phyloP scores from a whole-genome alignment of 495 filamentous ascomycete genomes.

The Penicillium coffeae region DNA sequence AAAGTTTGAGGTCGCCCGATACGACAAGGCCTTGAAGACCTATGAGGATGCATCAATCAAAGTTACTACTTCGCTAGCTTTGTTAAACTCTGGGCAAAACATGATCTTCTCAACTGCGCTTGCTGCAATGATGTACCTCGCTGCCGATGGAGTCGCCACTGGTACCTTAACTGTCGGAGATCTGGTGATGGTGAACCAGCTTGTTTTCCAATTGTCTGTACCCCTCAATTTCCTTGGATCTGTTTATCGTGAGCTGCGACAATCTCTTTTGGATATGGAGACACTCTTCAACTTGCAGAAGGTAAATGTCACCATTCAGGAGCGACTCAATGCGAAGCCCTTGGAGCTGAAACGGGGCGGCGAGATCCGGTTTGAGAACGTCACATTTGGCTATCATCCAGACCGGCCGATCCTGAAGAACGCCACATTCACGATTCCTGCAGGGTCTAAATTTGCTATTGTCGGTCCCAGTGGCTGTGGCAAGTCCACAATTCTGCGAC shows the following conservation, averaged over 20 bases:
- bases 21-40: conserved; percentile 77
- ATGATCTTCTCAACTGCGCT: conserved; percentile 94
- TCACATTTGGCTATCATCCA: conserved; percentile 86
- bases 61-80: conserved; percentile 84
- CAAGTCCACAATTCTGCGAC: conserved; percentile 86
- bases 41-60: conserved; percentile 97
- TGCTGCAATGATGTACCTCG: conserved; percentile 98
- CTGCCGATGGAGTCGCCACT: conserved; percentile 77
- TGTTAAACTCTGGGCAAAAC: conserved; percentile 97
- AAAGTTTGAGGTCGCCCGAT: conserved; percentile 84
- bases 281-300: conserved; percentile 98
- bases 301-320: conserved; percentile 85
- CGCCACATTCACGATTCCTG: conserved; percentile 83
- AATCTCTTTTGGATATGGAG: conserved; percentile 96
- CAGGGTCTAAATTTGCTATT: conserved; percentile 91
- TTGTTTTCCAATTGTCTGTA: conserved; percentile 95
- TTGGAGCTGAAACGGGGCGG: conserved; percentile 71
- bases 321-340: conserved; percentile 65
- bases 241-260: conserved; percentile 91
- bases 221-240: conserved; percentile 95
- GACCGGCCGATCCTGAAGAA: conserved; percentile 86
- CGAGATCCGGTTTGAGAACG: conserved; percentile 90
- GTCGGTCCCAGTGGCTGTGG: conserved; percentile 95
- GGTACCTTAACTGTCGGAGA: conserved; percentile 89
- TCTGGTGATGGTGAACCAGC: conserved; percentile 96